phyloP scores from a whole-genome alignment of 768 basidiomycete genomes.

The Cubamyces sp. region DNA sequence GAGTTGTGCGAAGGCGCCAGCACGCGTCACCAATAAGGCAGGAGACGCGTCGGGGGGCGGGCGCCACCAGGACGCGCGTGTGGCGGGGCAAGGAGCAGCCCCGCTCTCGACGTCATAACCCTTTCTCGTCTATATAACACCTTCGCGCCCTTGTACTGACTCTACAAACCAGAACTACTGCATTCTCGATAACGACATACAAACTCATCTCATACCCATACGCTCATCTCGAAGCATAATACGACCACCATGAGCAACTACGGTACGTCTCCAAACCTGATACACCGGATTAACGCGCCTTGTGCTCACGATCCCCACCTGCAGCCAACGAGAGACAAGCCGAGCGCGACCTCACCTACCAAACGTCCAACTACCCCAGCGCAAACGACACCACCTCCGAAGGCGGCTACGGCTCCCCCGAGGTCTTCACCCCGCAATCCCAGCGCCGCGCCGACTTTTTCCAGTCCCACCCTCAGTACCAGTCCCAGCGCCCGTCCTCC shows the following conservation, averaged over 20 bases:
- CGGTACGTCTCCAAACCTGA: not conserved
- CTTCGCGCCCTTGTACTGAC: not conserved
- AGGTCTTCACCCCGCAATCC: constrained; percentile 21
- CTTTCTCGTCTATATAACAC: not conserved
- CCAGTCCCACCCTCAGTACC: not conserved
- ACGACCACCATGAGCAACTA: constrained; percentile 7
- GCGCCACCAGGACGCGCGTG: not conserved
- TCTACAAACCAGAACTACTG: not conserved
- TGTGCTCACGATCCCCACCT: not conserved
- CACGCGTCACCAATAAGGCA: not conserved
- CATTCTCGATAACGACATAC: too few species aligned
- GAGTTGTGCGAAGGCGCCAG: not conserved
- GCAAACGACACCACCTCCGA: constrained; percentile 32
- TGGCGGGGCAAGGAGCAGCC: not conserved
- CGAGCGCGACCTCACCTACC: constrained; percentile 19
- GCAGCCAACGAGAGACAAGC: constrained; percentile 7
- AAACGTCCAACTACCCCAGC: constrained; percentile 33
- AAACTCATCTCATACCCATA: too few species aligned
- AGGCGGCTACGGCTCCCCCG: constrained; percentile 34
- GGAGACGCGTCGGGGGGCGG: not conserved
- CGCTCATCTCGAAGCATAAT: not conserved
- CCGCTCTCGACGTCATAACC: constrained; percentile 14
- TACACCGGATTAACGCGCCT: not conserved
- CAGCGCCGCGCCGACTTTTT: constrained; percentile 17
- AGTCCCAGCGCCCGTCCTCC: too few species aligned